Evolutionary conservation across 176 grass and related monocot species (phyloP), one percentile per base, ranked within the genome.

Genomic region (Eragrostis nindensis): DNA sequence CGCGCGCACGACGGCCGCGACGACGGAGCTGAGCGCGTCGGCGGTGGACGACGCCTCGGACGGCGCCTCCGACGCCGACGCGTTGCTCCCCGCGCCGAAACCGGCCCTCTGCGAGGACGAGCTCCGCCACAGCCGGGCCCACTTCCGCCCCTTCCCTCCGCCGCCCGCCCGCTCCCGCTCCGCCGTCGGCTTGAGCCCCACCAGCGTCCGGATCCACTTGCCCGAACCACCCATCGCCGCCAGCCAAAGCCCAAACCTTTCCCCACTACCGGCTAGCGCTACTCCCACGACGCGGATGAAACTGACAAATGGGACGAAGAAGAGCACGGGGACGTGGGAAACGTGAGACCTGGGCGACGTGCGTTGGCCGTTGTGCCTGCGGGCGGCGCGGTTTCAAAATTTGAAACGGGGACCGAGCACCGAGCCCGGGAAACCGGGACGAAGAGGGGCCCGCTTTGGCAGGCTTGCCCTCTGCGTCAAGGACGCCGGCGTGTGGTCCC

Each of bases 131-230:
- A 97, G 84, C 30, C 82, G 57, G 66, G 83, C 87, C 94, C 94
- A 97, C 80, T 89, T 97, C 52, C 89, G 82, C 25, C 29, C 75
- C 76, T 85, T 94, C 47, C 76, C 82, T 4, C 18, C 68, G 66
- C 74, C 80, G 49, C 45, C 63, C 3, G 44, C 30, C 46, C 50
- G 83, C 82, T 78, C 70, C 71, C 21, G 91, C 65, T 83, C 77
- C 57, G 74, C 66, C 52, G 82, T 78, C 45, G 91, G 74, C 69
- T 68, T 87, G 26, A 90, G 52, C 15, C 90, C 87, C 40, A 95
- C 86, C 25, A 95, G 82, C 79, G 90, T 85, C 80, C 84, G 92
- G 48, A 92, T 90, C 93, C 93, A 95, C 85, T 95, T 95, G 61
- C 85, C 87, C 29, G 93, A 95, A 68, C 79, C 79, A 32, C 87